These are phyloP conservation scores for Physcia stellaris DNA, from an alignment of 495 filamentous ascomycete genomes.

Conservation along the genomic window DNA sequence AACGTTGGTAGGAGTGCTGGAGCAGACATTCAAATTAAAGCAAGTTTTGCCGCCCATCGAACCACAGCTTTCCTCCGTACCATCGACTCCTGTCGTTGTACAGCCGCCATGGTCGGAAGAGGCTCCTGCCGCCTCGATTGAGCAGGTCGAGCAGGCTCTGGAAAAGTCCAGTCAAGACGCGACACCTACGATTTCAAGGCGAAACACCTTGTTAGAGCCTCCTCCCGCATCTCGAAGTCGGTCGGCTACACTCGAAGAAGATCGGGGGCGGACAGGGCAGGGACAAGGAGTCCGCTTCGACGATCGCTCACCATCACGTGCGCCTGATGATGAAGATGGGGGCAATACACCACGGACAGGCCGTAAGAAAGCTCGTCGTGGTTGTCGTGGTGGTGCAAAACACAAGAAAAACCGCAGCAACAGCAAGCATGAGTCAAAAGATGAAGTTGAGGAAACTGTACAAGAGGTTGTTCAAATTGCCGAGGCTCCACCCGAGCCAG, in stretches of 20 bases:
- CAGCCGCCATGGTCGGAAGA: constrained; percentile 18
- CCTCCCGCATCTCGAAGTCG: constrained; percentile 6
- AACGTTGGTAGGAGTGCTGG: constrained; percentile 32
- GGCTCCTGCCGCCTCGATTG: constrained; percentile 20
- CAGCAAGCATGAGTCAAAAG: constrained; percentile 27
- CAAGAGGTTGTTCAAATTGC: constrained; percentile 32
- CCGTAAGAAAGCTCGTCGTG: constrained; percentile 73
- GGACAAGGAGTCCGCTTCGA: constrained; percentile 28
- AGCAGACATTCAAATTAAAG: constrained; percentile 39
- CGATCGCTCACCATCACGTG: constrained; percentile 27
- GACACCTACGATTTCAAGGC: constrained; percentile 13
- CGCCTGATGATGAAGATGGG: constrained; percentile 26
- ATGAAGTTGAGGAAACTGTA: constrained; percentile 27
- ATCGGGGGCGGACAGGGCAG: constrained; percentile 12
- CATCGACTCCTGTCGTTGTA: constrained; percentile 27
- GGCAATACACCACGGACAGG: constrained; percentile 31
- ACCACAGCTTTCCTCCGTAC: constrained; percentile 28
- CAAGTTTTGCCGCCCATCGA: constrained; percentile 35
- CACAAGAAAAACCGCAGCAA: constrained; percentile 46
- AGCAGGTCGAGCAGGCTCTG: constrained; percentile 22
- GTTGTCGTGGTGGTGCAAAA: constrained; percentile 65
- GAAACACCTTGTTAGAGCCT: constrained; percentile 8
- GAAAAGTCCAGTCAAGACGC: constrained; percentile 14
- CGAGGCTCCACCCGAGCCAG: constrained; percentile 25
- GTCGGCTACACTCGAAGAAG: constrained; percentile 8